Evolutionary conservation across 192 early-diverging fungal genomes (phyloP).

Genomic region (Rhizoclosmatium globosum): DNA sequence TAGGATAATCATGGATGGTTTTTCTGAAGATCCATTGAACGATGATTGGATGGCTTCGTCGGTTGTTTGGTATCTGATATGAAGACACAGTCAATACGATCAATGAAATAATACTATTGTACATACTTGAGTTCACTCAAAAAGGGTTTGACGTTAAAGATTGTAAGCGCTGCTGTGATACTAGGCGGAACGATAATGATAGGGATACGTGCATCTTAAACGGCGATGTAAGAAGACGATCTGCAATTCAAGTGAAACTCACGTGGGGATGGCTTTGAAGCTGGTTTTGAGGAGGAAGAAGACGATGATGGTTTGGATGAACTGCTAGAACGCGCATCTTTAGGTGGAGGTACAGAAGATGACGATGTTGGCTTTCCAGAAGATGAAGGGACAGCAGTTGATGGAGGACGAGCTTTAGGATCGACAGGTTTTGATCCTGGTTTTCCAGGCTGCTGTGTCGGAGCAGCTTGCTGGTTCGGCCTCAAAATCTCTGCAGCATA

Average conservation of each 20-base stretch:
- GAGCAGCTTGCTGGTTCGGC: neutral
- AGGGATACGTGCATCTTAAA: slow-evolving; percentile 60
- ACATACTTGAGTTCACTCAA: slow-evolving; percentile 76
- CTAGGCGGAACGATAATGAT: slow-evolving; percentile 94
- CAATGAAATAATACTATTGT: neutral
- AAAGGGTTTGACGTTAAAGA: slow-evolving; percentile 90
- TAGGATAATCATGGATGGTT: slow-evolving; percentile 70
- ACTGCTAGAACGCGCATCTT: neutral
- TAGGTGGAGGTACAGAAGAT: neutral
- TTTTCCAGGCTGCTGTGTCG: neutral
- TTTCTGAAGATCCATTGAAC: slow-evolving; percentile 54
- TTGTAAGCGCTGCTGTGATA: slow-evolving; percentile 80
- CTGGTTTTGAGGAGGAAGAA: neutral
- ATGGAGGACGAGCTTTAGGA: slow-evolving; percentile 19
- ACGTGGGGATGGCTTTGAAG: slow-evolving; percentile 27
- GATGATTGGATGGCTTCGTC: slow-evolving; percentile 62
- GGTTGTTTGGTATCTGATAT: slow-evolving; percentile 35
- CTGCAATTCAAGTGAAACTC: neutral
- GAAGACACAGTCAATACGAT: neutral
- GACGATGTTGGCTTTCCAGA: slow-evolving; percentile 7
- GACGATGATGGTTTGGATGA: neutral
- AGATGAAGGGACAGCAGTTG: neutral
- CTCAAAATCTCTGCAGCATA: slow-evolving; percentile 34
- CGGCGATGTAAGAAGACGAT: neutral
- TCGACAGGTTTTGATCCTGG: slow-evolving; percentile 20